Percentiles rank a stretch among this genome's conserved stretches.
These are phyloP conservation scores for Ceratocystis cacaofunesta DNA, from an alignment of 2,329 filamentous ascomycete genomes.

Conservation along the genomic window DNA sequence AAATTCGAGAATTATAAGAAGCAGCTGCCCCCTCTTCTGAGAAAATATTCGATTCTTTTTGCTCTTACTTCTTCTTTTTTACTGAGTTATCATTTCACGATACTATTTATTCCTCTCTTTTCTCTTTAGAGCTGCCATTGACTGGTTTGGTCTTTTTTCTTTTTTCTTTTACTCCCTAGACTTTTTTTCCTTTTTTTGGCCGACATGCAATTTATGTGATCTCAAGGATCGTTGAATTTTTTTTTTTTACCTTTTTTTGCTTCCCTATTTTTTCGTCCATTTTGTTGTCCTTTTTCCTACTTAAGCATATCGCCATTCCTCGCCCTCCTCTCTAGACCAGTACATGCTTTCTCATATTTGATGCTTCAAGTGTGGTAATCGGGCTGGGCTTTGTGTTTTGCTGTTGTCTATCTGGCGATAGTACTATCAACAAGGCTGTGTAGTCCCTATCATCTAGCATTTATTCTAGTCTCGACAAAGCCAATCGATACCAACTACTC, in stretches of 20 bases:
- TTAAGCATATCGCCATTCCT: too few relatives aligned
- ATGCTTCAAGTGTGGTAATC: too few relatives aligned
- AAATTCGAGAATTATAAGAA: background rate
- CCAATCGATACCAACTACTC: background rate
- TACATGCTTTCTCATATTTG: too few relatives aligned
- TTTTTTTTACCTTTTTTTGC: slow-evolving; percentile 4
- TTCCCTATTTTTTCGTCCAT: too few relatives aligned
- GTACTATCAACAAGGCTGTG: too few relatives aligned
- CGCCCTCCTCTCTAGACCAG: background rate
- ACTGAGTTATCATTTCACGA: slow-evolving; percentile 16
- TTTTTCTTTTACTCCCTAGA: slow-evolving; percentile 19
- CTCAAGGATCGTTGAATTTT: slow-evolving; percentile 4
- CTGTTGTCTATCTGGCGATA: too few relatives aligned
- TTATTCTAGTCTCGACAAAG: too few relatives aligned
- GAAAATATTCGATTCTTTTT: slow-evolving; percentile 10
- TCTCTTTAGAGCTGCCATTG: background rate
- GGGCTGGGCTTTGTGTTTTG: too few relatives aligned
- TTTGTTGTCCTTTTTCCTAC: too few relatives aligned
- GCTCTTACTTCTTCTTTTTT: slow-evolving; percentile 8
- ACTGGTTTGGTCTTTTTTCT: background rate
- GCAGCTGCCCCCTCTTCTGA: slow-evolving; percentile 10
- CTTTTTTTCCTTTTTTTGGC: slow-evolving; percentile 18
- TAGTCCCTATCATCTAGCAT: too few relatives aligned
- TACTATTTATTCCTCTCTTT: background rate
- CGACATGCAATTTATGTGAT: slow-evolving; percentile 7